Conservation (phyloP, 2,329 filamentous ascomycete genomes). For the Aspergillus phoenicis region DNA sequence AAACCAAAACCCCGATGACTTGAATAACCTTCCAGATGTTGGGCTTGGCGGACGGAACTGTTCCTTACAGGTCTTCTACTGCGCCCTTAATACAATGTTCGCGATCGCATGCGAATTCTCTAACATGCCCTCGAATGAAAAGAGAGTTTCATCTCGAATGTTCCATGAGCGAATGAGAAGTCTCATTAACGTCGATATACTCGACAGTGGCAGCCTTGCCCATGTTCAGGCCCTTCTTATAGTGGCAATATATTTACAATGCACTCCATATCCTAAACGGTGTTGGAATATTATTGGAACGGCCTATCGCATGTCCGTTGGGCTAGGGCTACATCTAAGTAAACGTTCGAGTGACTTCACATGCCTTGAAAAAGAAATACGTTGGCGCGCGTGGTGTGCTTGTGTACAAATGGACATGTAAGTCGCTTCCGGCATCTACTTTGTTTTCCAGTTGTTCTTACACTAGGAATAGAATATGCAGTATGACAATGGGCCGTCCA, state of each 20-base stretch:
- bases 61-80: slow-evolving; percentile 2
- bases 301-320: slow-evolving; percentile 11
- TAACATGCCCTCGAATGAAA: background rate
- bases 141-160: slow-evolving; percentile 5
- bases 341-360: no score
- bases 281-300: slow-evolving; percentile 15
- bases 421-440: background rate
- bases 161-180: slow-evolving; percentile 16
- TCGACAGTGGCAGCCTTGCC: slow-evolving; percentile 16
- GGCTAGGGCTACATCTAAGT: slow-evolving; percentile 8
- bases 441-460: background rate
- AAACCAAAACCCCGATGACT: no score
- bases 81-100: slow-evolving; percentile 13
- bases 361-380: slow-evolving; percentile 8
- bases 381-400: slow-evolving; percentile 13
- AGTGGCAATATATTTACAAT: slow-evolving; percentile 13
- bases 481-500: background rate
- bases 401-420: slow-evolving; percentile 18
- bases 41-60: slow-evolving; percentile 10
- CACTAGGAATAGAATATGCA: background rate
- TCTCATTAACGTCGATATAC: slow-evolving; percentile 12
- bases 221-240: slow-evolving; percentile 15
- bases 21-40: slow-evolving; percentile 5
- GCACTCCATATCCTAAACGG: slow-evolving; percentile 5
- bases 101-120: slow-evolving; percentile 9